Evolutionary conservation across 2,329 filamentous ascomycete species (phyloP).

Genomic region (Metarhizium robertsii): DNA sequence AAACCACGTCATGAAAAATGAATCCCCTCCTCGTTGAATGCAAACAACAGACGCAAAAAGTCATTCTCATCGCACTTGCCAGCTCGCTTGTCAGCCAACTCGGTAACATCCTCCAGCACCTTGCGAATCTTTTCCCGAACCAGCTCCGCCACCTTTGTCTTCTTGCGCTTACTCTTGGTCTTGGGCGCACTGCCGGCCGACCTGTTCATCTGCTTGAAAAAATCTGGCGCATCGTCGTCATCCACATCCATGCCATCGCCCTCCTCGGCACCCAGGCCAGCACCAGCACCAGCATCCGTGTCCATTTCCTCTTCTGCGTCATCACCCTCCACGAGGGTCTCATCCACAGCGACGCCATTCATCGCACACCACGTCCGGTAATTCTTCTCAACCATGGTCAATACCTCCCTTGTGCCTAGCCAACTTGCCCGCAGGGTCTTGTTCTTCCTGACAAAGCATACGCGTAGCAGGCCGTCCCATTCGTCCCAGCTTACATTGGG

Average conservation of each 20-base stretch:
- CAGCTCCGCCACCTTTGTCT: conserved; percentile 69
- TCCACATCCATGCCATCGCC: conserved; percentile 44
- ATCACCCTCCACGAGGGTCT: conserved; percentile 41
- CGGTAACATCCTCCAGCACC: conserved; percentile 73
- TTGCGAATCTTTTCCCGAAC: conserved; percentile 81
- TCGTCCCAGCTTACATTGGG: conserved; percentile 90
- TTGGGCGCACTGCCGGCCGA: conserved; percentile 33
- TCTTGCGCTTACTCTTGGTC: conserved; percentile 62
- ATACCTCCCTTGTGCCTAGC: conserved; percentile 68
- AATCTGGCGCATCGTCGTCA: conserved; percentile 69
- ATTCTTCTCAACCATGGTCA: conserved; percentile 76
- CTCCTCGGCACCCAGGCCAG: conserved; percentile 30
- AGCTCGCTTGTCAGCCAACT: conserved; percentile 70
- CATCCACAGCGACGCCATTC: conserved; percentile 71
- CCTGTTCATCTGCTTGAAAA: conserved; percentile 61
- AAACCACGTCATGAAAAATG: conserved; percentile 60
- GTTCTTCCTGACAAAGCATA: conserved; percentile 68
- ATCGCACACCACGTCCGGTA: conserved; percentile 86
- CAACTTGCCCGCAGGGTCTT: conserved; percentile 78
- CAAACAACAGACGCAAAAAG: conserved; percentile 69
- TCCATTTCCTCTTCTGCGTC: conserved; percentile 30
- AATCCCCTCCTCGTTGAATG: conserved; percentile 87
- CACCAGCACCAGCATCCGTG: conserved; percentile 27
- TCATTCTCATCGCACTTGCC: conserved; percentile 88
- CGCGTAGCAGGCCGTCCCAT: conserved; percentile 83